Conservation (phyloP, 495 filamentous ascomycete species). For the Hypoxylon fragiforme region DNA sequence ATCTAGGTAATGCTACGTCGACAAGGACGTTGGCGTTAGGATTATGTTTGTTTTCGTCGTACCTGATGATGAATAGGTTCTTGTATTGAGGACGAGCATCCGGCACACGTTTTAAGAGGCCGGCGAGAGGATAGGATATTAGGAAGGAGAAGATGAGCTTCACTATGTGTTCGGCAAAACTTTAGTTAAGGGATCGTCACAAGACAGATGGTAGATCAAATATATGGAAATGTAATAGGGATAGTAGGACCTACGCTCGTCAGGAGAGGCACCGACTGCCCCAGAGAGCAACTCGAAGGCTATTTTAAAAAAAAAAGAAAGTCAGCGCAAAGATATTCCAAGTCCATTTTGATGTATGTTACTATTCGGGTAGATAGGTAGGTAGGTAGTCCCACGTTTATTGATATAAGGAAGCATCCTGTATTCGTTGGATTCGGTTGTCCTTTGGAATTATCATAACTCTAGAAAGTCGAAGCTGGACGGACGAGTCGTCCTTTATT, state of each 20-base stretch:
- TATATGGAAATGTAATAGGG: background rate
- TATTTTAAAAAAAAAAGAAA: too few species aligned
- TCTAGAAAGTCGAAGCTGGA: conserved; percentile 17
- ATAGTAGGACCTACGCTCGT: conserved; percentile 68
- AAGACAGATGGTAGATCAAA: conserved; percentile 26
- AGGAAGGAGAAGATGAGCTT: conserved; percentile 92
- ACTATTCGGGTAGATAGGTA: too few species aligned
- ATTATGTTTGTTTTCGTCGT: conserved; percentile 19
- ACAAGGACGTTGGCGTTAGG: background rate
- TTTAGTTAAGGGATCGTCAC: too few species aligned
- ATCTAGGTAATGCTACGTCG: background rate
- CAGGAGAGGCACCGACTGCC: conserved; percentile 74
- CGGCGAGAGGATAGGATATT: conserved; percentile 90
- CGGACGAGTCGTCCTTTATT: background rate
- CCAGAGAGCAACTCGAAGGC: conserved; percentile 69
- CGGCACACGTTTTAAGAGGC: conserved; percentile 85
- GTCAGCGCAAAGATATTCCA: conserved; percentile 26
- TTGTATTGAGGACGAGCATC: conserved; percentile 83
- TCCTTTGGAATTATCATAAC: conserved; percentile 18
- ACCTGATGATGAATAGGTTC: conserved; percentile 84
- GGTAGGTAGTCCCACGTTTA: conserved; percentile 57
- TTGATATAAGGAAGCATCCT: conserved; percentile 89
- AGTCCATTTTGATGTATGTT: too few species aligned
- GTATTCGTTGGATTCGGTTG: conserved; percentile 8
- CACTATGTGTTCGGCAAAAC: conserved; percentile 57